phyloP scores from a whole-genome alignment of 257 asterid species.

The Nicotiana noctiflora region DNA sequence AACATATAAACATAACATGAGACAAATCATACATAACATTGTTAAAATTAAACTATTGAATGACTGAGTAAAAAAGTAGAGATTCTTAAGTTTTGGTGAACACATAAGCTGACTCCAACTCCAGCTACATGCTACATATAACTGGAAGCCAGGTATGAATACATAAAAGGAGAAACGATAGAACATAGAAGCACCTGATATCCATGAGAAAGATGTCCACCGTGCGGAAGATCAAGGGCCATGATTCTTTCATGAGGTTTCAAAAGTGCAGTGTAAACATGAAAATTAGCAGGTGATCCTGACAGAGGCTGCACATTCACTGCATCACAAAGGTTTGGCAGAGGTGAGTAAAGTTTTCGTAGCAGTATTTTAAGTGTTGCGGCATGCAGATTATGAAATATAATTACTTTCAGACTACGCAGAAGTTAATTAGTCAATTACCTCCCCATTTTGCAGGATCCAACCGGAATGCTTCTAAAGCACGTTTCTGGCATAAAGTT shows the following conservation, averaged over 20 bases:
- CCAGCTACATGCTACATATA: neutral
- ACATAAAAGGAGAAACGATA: neutral
- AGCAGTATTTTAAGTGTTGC: neutral
- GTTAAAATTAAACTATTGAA: neutral
- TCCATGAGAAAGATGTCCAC: conserved; percentile 97
- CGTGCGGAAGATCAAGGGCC: conserved; percentile 99
- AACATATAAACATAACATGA: neutral
- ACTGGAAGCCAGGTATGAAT: neutral
- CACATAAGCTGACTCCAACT: neutral
- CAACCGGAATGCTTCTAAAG: conserved; percentile 65
- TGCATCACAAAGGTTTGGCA: conserved; percentile 24
- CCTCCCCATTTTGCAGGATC: conserved; percentile 99
- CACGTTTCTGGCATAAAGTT: conserved; percentile 86
- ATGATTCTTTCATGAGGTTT: conserved; percentile 95
- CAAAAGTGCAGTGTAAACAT: conserved; percentile 82
- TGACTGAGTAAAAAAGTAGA: neutral
- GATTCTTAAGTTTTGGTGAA: neutral
- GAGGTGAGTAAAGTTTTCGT: neutral
- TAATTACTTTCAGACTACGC: neutral
- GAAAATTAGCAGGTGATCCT: conserved; percentile 93
- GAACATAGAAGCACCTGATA: conserved; percentile 58
- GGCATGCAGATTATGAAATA: neutral
- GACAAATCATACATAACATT: neutral
- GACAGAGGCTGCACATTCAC: conserved; percentile 94
- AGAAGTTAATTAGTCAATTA: conserved; percentile 17